Evolutionary conservation across 177 flowering plant species (phyloP).

Genomic region (Vitis hybrid): DNA sequence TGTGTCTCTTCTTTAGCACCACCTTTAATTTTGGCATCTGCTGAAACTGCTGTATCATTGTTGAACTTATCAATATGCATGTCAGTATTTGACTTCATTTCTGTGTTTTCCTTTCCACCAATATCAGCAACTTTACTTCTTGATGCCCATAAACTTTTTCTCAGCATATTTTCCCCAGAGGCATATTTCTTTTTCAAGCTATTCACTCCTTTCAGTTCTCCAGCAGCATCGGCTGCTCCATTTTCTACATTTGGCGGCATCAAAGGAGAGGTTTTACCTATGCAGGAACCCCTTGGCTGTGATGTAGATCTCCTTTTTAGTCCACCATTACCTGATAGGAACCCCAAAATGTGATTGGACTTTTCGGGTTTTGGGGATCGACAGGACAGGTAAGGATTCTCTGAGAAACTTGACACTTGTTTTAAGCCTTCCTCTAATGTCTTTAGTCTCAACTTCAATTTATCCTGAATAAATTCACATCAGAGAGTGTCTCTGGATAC

Average conservation of each 20-base stretch:
- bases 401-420: slow-evolving; percentile 39
- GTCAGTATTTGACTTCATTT: slow-evolving; percentile 32
- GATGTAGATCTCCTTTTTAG: slow-evolving; percentile 71
- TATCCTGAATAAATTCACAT: slow-evolving; percentile 51
- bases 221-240: slow-evolving; percentile 19
- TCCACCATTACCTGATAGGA: slow-evolving; percentile 47
- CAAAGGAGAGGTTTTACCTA: slow-evolving; percentile 31
- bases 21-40: slow-evolving; percentile 26
- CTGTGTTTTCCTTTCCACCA: slow-evolving; percentile 58
- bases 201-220: slow-evolving; percentile 27
- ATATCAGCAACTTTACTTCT: slow-evolving; percentile 48
- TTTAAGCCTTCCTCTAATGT: slow-evolving; percentile 83
- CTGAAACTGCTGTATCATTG: slow-evolving; percentile 21
- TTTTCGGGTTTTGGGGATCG: slow-evolving; percentile 45
- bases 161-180: slow-evolving; percentile 40
- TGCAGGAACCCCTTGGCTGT: slow-evolving; percentile 61
- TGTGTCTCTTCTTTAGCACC: slow-evolving; percentile 19
- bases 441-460: slow-evolving; percentile 70
- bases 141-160: slow-evolving; percentile 57
- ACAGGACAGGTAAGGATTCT: slow-evolving; percentile 23
- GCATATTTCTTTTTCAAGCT: slow-evolving; percentile 39
- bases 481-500: too few species aligned
- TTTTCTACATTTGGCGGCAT: slow-evolving; percentile 37
- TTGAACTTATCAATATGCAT: slow-evolving; percentile 17
- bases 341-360: slow-evolving; percentile 48